Evolutionary conservation across 1,284 basidiomycete species (phyloP), one percentile per base, ranked within the genome.

Genomic region (Austroboletus niveus): DNA sequence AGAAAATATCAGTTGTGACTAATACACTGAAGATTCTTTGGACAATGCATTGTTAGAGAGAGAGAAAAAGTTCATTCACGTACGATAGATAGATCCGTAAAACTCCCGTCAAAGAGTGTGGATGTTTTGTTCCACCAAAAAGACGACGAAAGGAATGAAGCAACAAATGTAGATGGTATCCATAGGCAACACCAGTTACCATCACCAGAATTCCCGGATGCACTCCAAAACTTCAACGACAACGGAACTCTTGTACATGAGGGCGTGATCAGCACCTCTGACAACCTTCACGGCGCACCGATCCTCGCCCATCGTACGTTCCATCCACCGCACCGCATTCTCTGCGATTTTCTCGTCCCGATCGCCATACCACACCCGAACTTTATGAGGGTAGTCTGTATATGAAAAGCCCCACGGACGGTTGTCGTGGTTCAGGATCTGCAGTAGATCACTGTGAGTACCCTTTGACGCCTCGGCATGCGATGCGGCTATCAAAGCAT

Each of bases 381-480:
- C 87, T n/a, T 75, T 76, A 60, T 90, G 85, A 10, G 82, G 81
- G 55, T 97, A 88, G 24, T 92, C 81, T 11, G 78, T 67, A 61
- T 91, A 91, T 29, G 86, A 87, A 69, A 91, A 92, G 4, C 89
- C 89, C 89, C 91, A 92, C 0, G 91, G 85, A 58, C 83, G 82
- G 50, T 84, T 84, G 57, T 90, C 89, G 56, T 92, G 89, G 58
- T 94, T 92, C 34, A 98, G 78, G 63, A 98, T 94, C 60, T 92
- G 86, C 52, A 98, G 69, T 8, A 99, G 80, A 71, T 99, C 96
- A 42, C 87, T 83, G 56, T 96, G 93, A 1, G 89, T 90, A 40
- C 96, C 96, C 56, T 86, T 87, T 17, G 93, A 82, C 11, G 92
- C 94, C 68, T 98, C 96, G 3, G 94, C 89, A 66, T 98, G 95